Conservation (phyloP, 2,329 filamentous ascomycete species). For the Fusarium albosuccineum region DNA sequence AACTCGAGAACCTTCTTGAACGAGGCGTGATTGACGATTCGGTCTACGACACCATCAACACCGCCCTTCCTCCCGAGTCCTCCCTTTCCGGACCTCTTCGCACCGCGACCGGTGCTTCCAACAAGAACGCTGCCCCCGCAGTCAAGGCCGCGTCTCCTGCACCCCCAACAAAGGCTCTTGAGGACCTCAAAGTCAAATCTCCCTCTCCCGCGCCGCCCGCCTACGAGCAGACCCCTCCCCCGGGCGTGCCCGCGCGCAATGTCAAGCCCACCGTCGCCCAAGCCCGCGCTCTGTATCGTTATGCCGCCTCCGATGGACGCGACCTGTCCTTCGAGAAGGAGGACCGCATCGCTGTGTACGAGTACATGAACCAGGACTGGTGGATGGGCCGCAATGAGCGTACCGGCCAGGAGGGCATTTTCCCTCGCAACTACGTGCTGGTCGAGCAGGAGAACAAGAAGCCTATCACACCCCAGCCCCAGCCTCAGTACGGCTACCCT, state of each 20-base stretch:
- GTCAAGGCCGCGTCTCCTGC: constrained; percentile 47
- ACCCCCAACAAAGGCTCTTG: constrained; percentile 56
- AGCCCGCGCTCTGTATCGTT: constrained; percentile 86
- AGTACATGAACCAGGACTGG: constrained; percentile 98
- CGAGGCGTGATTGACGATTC: constrained; percentile 81
- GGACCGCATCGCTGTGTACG: constrained; percentile 82
- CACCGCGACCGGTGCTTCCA: constrained; percentile 54
- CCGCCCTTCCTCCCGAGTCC: constrained; percentile 79
- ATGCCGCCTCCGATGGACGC: constrained; percentile 81
- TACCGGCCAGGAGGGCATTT: constrained; percentile 89
- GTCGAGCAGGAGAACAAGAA: constrained; percentile 72
- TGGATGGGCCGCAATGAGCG: constrained; percentile 91
- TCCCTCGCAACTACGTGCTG: constrained; percentile 91
- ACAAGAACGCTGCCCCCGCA: constrained; percentile 48
- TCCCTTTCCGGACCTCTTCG: constrained; percentile 65
- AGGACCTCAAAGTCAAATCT: constrained; percentile 55
- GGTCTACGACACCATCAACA: constrained; percentile 80
- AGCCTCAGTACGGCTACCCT: constrained; percentile 57
- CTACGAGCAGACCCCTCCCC: constrained; percentile 63
- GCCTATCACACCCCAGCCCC: constrained; percentile 48
- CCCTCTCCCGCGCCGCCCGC: constrained; percentile 61
- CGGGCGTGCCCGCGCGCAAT: constrained; percentile 56
- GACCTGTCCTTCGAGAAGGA: constrained; percentile 86
- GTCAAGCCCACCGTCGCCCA: constrained; percentile 74
- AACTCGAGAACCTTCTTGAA: constrained; percentile 91